These are phyloP conservation scores for Rosa persica DNA, from an alignment of 306 rosid species.

Conservation along the genomic window DNA sequence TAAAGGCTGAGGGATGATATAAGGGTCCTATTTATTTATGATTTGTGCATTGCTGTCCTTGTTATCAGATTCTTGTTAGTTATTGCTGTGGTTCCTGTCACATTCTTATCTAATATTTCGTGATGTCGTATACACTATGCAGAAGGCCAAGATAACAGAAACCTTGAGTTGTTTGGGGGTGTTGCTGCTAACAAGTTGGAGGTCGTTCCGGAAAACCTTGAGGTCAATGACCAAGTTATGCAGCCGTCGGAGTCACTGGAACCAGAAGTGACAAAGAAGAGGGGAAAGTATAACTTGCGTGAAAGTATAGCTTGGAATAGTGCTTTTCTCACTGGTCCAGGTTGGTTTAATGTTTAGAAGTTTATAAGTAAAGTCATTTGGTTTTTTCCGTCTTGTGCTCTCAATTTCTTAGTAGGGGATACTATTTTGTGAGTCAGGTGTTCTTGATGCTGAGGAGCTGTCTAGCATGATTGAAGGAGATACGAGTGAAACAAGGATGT, in stretches of 20 bases:
- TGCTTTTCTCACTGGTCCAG: slow-evolving; percentile 94
- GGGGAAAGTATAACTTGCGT: slow-evolving; percentile 77
- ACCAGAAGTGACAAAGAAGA: slow-evolving; percentile 41
- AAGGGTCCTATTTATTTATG: neutral
- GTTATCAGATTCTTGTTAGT: neutral
- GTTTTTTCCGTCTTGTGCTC: neutral
- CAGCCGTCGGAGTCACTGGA: slow-evolving; percentile 46
- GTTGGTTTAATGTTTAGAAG: slow-evolving; percentile 34
- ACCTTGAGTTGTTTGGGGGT: slow-evolving; percentile 36
- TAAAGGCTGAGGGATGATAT: no score
- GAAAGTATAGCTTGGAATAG: slow-evolving; percentile 96
- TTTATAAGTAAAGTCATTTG: neutral
- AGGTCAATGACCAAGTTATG: slow-evolving; percentile 47
- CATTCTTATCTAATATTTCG: neutral
- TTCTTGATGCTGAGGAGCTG: slow-evolving; percentile 84
- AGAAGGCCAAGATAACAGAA: slow-evolving; percentile 45
- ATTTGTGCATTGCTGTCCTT: neutral
- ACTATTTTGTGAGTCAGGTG: slow-evolving; percentile 52
- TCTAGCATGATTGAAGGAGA: slow-evolving; percentile 78
- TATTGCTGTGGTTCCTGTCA: neutral
- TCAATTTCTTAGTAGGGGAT: slow-evolving; percentile 9
- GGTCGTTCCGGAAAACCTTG: slow-evolving; percentile 38
- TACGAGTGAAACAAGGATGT: slow-evolving; percentile 46
- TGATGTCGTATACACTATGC: neutral
- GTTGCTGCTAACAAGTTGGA: slow-evolving; percentile 45